These are phyloP conservation scores for Gloeopeniophorella convolvens DNA, from an alignment of 768 basidiomycete genomes.

Conservation along the genomic window DNA sequence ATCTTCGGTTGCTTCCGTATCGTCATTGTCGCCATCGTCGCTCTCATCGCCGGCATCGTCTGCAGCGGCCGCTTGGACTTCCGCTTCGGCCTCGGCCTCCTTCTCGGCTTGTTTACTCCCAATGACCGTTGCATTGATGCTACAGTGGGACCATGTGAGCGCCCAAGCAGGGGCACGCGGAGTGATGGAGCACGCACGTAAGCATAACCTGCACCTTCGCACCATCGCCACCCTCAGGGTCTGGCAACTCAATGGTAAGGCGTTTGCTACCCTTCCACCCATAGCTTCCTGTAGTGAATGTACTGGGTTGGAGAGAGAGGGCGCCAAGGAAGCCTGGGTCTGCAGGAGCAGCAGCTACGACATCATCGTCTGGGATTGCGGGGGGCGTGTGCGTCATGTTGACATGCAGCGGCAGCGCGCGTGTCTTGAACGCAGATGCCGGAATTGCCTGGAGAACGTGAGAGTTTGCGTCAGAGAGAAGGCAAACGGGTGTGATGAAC, in stretches of 20 bases:
- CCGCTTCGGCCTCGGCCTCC: constrained; percentile 31
- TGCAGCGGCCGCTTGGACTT: constrained; percentile 6
- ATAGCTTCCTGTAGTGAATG: constrained; percentile 71
- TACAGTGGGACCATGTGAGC: constrained; percentile 25
- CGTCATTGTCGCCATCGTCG: constrained; percentile 24
- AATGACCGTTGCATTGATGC: constrained; percentile 71
- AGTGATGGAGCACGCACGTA: constrained; percentile 43
- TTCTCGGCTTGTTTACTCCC: constrained; percentile 56
- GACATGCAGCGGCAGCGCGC: constrained; percentile 63
- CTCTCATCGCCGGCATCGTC: constrained; percentile 24
- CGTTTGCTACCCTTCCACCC: constrained; percentile 80
- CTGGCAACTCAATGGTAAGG: constrained; percentile 56
- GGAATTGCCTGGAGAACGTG: neutral
- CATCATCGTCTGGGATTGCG: constrained; percentile 31
- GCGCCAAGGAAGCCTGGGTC: constrained; percentile 61
- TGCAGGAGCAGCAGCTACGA: constrained; percentile 28
- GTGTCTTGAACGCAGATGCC: constrained; percentile 49
- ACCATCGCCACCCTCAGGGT: constrained; percentile 39
- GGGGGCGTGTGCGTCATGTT: constrained; percentile 63
- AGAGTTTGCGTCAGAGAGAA: neutral
- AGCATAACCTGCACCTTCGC: constrained; percentile 70
- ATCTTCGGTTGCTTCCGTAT: constrained; percentile 25
- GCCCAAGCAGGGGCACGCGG: neutral
- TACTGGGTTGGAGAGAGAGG: constrained; percentile 47
- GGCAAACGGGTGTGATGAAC: too few relatives aligned